Conservation (phyloP, 495 filamentous ascomycete species). For the Tuber melanosporum region DNA sequence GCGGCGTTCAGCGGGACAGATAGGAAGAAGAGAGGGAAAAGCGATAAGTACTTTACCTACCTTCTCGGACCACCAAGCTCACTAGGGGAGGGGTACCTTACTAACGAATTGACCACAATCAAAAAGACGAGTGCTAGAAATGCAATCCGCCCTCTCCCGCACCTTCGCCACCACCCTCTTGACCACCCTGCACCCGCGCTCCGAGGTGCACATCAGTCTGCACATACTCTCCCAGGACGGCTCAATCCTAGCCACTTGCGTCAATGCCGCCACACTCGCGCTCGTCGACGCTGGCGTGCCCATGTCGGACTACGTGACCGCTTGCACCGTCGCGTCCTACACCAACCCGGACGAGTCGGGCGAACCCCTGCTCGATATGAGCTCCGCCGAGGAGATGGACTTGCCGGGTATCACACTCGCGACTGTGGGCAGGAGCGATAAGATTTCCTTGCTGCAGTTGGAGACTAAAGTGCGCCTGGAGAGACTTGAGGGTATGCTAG, state of each 20-base stretch:
- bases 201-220: slow-evolving; percentile 70
- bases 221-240: slow-evolving; percentile 89
- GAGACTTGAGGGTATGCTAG: slow-evolving; percentile 82
- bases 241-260: slow-evolving; percentile 74
- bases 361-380: slow-evolving; percentile 85
- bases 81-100: neutral
- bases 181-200: slow-evolving; percentile 83
- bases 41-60: slow-evolving; percentile 61
- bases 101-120: neutral
- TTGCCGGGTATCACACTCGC: slow-evolving; percentile 81
- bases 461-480: slow-evolving; percentile 73
- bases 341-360: slow-evolving; percentile 58
- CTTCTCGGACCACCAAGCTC: neutral
- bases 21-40: slow-evolving; percentile 62
- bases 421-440: slow-evolving; percentile 64
- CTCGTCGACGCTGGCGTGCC: slow-evolving; percentile 91
- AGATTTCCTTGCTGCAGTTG: slow-evolving; percentile 70
- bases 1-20: slow-evolving; percentile 86
- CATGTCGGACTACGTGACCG: slow-evolving; percentile 83
- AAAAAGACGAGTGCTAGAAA: slow-evolving; percentile 66
- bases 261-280: slow-evolving; percentile 89
- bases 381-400: slow-evolving; percentile 78
- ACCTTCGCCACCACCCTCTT: slow-evolving; percentile 69
- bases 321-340: slow-evolving; percentile 78
- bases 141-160: slow-evolving; percentile 65